A percentile compares a stretch with the other conserved stretches of the same genome.
Conservation (phyloP, 768 basidiomycete species). For the Pleurotus ostreatus region DNA sequence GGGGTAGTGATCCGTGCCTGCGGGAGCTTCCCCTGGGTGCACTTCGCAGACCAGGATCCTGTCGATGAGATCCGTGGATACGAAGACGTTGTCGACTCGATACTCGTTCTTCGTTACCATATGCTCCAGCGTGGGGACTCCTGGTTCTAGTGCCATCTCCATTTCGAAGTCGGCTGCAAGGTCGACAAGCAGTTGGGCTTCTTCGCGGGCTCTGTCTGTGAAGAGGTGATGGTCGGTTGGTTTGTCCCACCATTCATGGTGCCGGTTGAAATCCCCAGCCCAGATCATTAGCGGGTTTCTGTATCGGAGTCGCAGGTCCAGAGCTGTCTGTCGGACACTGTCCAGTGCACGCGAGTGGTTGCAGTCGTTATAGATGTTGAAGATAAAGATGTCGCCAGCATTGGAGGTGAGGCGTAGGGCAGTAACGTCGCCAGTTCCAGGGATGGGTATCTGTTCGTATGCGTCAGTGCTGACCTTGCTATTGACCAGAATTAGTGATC, state of each 20-base stretch:
- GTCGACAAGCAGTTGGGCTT: neutral
- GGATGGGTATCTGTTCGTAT: constrained; percentile 18
- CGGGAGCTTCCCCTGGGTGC: neutral
- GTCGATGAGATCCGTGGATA: constrained; percentile 2
- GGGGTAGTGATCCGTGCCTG: neutral
- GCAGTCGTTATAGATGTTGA: no score
- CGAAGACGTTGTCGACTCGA: no score
- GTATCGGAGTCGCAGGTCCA: neutral
- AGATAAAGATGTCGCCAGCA: no score
- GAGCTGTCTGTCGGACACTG: neutral
- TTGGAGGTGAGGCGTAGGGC: no score
- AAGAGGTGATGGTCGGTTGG: constrained; percentile 28
- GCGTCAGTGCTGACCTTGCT: constrained; percentile 8
- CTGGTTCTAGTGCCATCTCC: neutral
- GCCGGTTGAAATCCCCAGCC: constrained; percentile 37
- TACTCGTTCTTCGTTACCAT: neutral
- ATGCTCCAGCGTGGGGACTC: neutral
- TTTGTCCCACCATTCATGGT: constrained; percentile 37
- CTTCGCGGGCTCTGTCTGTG: constrained; percentile 12
- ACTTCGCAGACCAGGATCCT: constrained; percentile 7
- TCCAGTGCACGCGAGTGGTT: constrained; percentile 1
- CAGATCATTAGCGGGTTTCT: constrained; percentile 18
- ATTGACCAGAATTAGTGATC: constrained; percentile 17
- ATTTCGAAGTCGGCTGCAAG: neutral
- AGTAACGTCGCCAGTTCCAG: constrained; percentile 15